Base-by-base conservation (phyloP, 805 yeast species). In the Metschnikowia gruessii region DNA sequence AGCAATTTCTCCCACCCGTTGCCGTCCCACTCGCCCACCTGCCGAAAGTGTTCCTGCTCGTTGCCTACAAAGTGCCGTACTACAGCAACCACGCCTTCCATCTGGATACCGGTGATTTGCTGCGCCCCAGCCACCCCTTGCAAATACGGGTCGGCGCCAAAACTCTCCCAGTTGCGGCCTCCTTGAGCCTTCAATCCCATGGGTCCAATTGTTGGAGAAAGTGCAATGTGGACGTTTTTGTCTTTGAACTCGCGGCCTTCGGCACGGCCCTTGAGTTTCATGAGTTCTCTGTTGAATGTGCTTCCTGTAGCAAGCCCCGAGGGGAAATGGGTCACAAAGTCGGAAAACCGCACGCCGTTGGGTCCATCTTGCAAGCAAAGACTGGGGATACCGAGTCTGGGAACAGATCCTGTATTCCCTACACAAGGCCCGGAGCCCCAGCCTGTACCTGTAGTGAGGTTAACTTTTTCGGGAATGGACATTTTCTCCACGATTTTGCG, bases 131-230 rank as follows among this genome's bases (percentile, higher is more conserved):
- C 74, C 22, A 73, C 65, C 18, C 86, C 86, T 53, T 77, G 79
- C 40, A 81, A 63, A 48, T 79, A 80, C 2, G 86, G 84, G 58
- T 81, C 86, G 4, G 81, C 65, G 8, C 83, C 81, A 61, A 80
- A 80, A 32, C 81, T 74, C 62, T 81, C 85, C 83, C 85, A 80
- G 61, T 76, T 78, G 53, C 85, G 67, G 5, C 87, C 86, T 18
- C 83, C 86, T 34, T 75, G 76, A 3, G 84, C 85, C 54, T 80
- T 76, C 30, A 71, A 66, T 0, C 86, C 87, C 37, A 81, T 69
- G 10, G 86, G 86, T 0, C 85, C 85, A 33, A 78, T 66, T 2
- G 70, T 68, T 1, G 86, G 87, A 0, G 83, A 85, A 16, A 81
- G 64, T 12, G 77, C 69, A 31, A 79, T 68, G 56, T 80, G 76